phyloP scores from a whole-genome alignment of 176 grass and related monocot species.

The Thinopyrum elongatum region DNA sequence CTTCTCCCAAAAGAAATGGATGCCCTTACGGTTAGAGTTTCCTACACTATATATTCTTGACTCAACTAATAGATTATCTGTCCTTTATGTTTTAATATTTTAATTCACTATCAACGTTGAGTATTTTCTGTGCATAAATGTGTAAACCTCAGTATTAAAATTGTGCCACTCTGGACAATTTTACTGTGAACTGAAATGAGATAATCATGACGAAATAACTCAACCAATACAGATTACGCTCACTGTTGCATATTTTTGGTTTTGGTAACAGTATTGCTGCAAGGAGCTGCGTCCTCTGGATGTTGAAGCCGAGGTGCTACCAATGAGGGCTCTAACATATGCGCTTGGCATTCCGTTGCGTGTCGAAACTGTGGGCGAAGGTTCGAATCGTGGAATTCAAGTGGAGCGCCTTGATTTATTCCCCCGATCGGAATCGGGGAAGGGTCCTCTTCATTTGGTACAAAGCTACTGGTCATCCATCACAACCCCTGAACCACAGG shows the following conservation, averaged over 20 bases:
- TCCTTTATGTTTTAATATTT: not conserved
- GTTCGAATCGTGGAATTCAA: not conserved
- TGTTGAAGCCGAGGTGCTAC: not conserved
- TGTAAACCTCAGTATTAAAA: not conserved
- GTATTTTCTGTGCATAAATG: not conserved
- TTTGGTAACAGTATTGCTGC: conserved; percentile 29
- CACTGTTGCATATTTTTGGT: not conserved
- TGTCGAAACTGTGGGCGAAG: not conserved
- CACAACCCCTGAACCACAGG: not conserved
- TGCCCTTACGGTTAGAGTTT: not conserved
- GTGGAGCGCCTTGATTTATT: conserved; percentile 6
- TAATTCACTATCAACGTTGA: not conserved
- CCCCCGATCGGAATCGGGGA: not conserved
- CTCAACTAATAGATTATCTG: not conserved
- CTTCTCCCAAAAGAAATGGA: not conserved
- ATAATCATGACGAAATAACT: not conserved
- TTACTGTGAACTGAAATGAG: not conserved
- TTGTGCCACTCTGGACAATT: not conserved
- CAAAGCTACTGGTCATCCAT: not conserved
- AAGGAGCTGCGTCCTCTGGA: not conserved
- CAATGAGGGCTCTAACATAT: conserved; percentile 6
- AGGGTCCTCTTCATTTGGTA: not conserved
- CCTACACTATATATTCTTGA: not conserved
- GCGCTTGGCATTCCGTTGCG: conserved; percentile 32
- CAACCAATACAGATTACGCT: not conserved